A percentile compares a stretch with the other conserved stretches of the same genome.
Evolutionary conservation across 1,284 basidiomycete species (phyloP).

Genomic region (Cutaneotrichosporon curvatum): DNA sequence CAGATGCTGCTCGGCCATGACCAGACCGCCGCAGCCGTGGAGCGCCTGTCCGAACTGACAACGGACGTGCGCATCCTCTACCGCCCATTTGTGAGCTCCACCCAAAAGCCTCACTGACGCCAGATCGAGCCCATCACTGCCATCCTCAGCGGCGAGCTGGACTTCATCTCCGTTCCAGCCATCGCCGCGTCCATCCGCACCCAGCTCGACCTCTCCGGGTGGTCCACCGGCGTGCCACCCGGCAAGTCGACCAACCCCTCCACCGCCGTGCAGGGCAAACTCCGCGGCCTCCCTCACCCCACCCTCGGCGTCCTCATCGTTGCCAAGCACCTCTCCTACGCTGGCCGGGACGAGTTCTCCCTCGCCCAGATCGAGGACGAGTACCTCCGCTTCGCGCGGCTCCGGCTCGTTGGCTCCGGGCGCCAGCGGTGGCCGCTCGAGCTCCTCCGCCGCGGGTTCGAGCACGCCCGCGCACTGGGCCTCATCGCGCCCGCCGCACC

Average conservation of each 20-base stretch:
- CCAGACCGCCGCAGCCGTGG: conserved; percentile 25
- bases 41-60: conserved; percentile 59
- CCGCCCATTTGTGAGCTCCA: conserved; percentile 55
- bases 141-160: conserved; percentile 19
- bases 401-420: conserved; percentile 43
- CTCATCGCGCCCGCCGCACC: conserved; percentile 34
- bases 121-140: conserved; percentile 25
- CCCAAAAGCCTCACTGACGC: not conserved
- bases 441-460: conserved; percentile 39
- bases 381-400: conserved; percentile 43
- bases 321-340: conserved; percentile 63
- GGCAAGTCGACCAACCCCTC: not conserved
- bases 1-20: conserved; percentile 38
- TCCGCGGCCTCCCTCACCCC: conserved; percentile 39
- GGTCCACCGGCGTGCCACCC: conserved; percentile 20
- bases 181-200: conserved; percentile 18
- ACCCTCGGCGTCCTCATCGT: conserved; percentile 42
- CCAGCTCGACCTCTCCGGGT: conserved; percentile 39
- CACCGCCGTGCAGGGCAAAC: conserved; percentile 3
- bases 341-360: conserved; percentile 57
- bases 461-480: conserved; percentile 31
- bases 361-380: conserved; percentile 45
- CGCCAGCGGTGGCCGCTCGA: conserved; percentile 38
- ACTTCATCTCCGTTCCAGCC: conserved; percentile 24
- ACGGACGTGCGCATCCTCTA: conserved; percentile 61